Base-by-base conservation (phyloP, 768 basidiomycete species). In the Lentinus brumalis region DNA sequence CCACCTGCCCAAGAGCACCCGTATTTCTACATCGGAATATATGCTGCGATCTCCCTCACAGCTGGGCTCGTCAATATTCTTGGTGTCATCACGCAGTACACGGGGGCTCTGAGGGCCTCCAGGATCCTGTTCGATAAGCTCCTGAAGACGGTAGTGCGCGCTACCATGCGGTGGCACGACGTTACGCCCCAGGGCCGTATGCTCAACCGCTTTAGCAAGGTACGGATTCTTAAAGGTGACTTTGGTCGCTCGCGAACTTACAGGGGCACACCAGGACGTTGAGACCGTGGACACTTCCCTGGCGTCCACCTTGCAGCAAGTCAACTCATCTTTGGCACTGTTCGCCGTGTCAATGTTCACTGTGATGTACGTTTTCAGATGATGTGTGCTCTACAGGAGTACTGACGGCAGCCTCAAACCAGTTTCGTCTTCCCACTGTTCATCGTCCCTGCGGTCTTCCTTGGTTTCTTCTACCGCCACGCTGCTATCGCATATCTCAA, bases 151-250 rank as follows among this genome's bases (percentile, higher is more conserved):
- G 89, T 95, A 10, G 86, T 93, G 16, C 80, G 85, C 14, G 91
- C 92, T 8, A 93, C 93, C 5, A 92, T 94, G 81, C 81, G 92
- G 56, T 92, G 89, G 80, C 87, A 88, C 68, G 91, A 94, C 69
- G 86, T 88, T 0, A 94, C 92, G 0, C 92, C 92, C 1, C 85
- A 89, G 73, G 91, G 91, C 79, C 88, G 91, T 3, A 88, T 95
- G 82, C 79, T 95, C 66, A 95, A 94, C 73, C 84, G 93, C 5
- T 94, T 95, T 69, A 88, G 86, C 67, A 89, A 87, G 73, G 83
- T 82, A 49, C 14, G 46, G 2, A 53, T 68, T 46, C 35, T 26
- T 59, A 47, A 54, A 32, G n/a, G n/a, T 16, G 40, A 16, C 6
- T 14, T 8, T 21, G 56, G n/a, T 12, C 14, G 29, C 30, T 18